Conservation (phyloP, 257 asterid genomes). For the Fraxinus anomala region DNA sequence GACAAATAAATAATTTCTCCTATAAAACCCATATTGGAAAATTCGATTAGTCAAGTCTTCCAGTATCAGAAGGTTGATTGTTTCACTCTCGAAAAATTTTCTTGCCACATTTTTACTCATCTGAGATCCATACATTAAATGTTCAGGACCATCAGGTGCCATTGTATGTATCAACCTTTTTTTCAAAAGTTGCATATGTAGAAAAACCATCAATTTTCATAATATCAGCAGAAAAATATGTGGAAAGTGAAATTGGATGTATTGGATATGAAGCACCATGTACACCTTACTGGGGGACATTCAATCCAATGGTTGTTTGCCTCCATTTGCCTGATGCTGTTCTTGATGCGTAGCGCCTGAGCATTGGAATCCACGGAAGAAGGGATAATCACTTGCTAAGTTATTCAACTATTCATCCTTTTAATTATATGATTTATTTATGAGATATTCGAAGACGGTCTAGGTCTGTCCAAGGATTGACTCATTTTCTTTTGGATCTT, state of each 20-base stretch:
- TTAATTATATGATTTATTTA: background rate
- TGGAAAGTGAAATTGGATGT: slow-evolving; percentile 44
- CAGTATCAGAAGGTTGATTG: too few species aligned
- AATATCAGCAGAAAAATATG: slow-evolving; percentile 61
- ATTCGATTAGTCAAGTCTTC: background rate
- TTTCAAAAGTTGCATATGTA: slow-evolving; percentile 53
- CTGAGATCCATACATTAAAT: too few species aligned
- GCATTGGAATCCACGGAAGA: slow-evolving; percentile 42
- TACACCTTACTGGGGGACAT: slow-evolving; percentile 75
- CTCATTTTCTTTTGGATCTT: too few species aligned
- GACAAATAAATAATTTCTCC: too few species aligned
- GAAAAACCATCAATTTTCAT: slow-evolving; percentile 55
- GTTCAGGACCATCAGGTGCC: slow-evolving; percentile 79
- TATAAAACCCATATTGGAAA: too few species aligned
- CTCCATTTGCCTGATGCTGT: slow-evolving; percentile 50
- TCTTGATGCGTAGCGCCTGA: slow-evolving; percentile 65
- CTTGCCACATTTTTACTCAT: background rate
- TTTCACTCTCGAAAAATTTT: background rate
- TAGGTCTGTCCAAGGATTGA: too few species aligned
- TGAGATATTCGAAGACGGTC: background rate
- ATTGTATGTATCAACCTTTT: slow-evolving; percentile 57
- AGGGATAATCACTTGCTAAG: background rate
- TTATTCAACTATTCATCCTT: background rate
- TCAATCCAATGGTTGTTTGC: slow-evolving; percentile 66
- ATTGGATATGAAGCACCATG: slow-evolving; percentile 62